Conservation (phyloP, 208 protist species). For the Leishmania aethiopica region DNA sequence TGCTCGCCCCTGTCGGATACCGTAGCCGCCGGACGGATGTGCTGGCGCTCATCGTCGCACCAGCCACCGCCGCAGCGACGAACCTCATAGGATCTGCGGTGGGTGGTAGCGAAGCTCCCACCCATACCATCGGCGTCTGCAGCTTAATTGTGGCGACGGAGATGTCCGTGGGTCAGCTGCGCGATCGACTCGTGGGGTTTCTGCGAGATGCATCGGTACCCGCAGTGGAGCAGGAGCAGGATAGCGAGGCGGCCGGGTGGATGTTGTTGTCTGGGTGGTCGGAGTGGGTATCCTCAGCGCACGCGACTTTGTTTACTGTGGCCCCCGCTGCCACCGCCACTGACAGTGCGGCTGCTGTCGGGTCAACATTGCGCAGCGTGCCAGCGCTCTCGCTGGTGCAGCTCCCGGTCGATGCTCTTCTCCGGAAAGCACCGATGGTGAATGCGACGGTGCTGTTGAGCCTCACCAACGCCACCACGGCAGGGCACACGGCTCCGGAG, state of each 20-base stretch:
- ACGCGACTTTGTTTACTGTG: not conserved
- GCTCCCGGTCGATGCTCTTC: slow-evolving; percentile 11
- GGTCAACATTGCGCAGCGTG: not conserved
- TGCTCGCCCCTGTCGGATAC: slow-evolving; percentile 48
- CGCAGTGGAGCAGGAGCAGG: not conserved
- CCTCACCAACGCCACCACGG: not conserved
- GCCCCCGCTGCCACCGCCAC: not conserved
- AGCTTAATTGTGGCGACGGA: slow-evolving; percentile 49
- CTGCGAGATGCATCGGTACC: slow-evolving; percentile 6
- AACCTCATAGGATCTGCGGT: not conserved
- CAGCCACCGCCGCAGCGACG: not conserved
- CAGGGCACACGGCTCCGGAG: not conserved
- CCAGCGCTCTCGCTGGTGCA: slow-evolving; percentile 11
- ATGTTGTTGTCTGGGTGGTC: not conserved
- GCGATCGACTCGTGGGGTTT: slow-evolving; percentile 46
- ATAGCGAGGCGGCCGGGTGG: not conserved
- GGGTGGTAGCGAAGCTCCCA: not conserved
- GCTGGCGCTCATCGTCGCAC: slow-evolving; percentile 23
- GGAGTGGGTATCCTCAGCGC: slow-evolving; percentile 9
- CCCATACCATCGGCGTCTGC: slow-evolving; percentile 34
- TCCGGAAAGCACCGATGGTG: slow-evolving; percentile 18
- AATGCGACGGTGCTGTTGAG: slow-evolving; percentile 22
- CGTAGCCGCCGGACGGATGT: slow-evolving; percentile 43
- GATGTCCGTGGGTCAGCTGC: slow-evolving; percentile 64
- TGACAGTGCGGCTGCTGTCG: not conserved